Evolutionary conservation across 2,329 filamentous ascomycete species (phyloP), one percentile per base, ranked within the genome.

Genomic region (Cyphellophora europaea): DNA sequence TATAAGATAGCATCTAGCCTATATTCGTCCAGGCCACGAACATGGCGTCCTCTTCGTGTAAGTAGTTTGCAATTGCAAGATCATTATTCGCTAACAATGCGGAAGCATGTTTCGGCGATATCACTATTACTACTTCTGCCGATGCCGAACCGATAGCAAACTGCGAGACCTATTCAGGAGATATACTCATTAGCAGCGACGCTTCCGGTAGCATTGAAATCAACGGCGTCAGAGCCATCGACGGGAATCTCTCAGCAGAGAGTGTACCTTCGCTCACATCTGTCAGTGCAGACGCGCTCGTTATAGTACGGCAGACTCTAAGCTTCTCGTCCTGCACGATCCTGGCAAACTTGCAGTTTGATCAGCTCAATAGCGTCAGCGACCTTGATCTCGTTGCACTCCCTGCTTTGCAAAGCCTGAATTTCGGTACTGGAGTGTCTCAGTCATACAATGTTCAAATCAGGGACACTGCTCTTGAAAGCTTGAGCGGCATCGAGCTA

Each of bases 391-490:
- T 82, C 72, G 65, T 72, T 40, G 81, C 82, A 48, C 74, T 95
- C 27, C 79, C 78, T 42, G 63, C 66, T 46, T 66, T 82, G 21
- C 66, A 72, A 50, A 49, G 53, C 17, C 62, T 82, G 21, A 61
- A 59, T 32, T 81, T 82, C 65, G 62, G 66, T 61, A 53, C 70
- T 67, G 55, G 71, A 62, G 68, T 95, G 52, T 76, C 70, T 50
- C 66, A 76, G 58, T 82, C 82, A 40, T 63, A 62, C 44, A 72
- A 64, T 45, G 73, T 96, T 49, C 62, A 66, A 47, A 87, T 96
- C 57, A 73, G 77, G 61, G 89, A 96, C 68, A 96, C 89, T 34
- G 77, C 79, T 61, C 74, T 96, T 49, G 71, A 66, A 57, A 76
- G 71, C 46, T 73, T 96, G 42, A 70, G 79, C 48, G 86, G 85